phyloP scores from a whole-genome alignment of 441 rosid species.

The Populus hybrid region DNA sequence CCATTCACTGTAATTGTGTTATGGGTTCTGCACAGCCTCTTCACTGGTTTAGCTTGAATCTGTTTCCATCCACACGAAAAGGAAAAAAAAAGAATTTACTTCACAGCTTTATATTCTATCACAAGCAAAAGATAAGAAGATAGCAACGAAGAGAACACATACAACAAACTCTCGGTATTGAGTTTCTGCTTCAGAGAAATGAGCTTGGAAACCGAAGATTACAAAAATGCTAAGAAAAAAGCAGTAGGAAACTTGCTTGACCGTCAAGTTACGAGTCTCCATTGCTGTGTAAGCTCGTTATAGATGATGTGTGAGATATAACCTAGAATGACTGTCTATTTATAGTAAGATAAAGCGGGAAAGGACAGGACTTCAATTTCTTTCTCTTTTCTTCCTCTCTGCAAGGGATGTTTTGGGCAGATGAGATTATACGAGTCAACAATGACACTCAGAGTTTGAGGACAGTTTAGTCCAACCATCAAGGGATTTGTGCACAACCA shows the following conservation, averaged over 20 bases:
- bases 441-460: constrained; percentile 4
- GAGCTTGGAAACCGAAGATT: constrained; percentile 34
- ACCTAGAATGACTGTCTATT: constrained; percentile 26
- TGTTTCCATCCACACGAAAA: constrained; percentile 23
- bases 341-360: constrained; percentile 27
- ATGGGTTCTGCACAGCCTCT: constrained; percentile 92
- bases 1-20: constrained; percentile 82
- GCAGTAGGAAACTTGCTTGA: constrained; percentile 16
- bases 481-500: constrained; percentile 70
- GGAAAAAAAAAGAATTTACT: background rate
- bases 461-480: constrained; percentile 31
- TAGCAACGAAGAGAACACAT: constrained; percentile 19
- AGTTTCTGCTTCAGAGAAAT: constrained; percentile 52
- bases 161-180: constrained; percentile 83
- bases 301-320: constrained; percentile 8
- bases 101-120: background rate
- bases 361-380: background rate
- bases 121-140: background rate
- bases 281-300: constrained; percentile 24
- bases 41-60: constrained; percentile 79
- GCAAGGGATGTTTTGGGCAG: background rate
- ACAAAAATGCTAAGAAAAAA: constrained; percentile 28
- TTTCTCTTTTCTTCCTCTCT: background rate
- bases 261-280: constrained; percentile 24
- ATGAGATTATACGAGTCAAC: constrained; percentile 42